These are phyloP conservation scores for Asparagopsis taxiformis DNA, from an alignment of 31 red algal genomes.

Conservation along the genomic window DNA sequence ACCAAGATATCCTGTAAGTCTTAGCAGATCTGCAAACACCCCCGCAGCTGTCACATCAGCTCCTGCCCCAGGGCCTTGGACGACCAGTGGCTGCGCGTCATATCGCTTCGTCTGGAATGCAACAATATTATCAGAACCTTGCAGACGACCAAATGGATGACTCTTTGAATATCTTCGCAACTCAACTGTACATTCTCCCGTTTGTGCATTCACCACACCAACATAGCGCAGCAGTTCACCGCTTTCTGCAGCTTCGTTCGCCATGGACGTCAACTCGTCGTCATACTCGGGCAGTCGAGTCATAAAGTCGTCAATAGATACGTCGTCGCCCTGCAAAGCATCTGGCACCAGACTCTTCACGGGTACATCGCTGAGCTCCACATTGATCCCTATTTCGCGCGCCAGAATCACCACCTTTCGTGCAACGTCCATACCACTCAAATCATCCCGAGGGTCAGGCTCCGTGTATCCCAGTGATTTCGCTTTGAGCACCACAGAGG, in stretches of 20 bases:
- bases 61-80: slow-evolving; percentile 93
- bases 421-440: slow-evolving; percentile 92
- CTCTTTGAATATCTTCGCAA: slow-evolving; percentile 61
- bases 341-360: slow-evolving; percentile 86
- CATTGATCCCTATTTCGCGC: slow-evolving; percentile 85
- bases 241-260: slow-evolving; percentile 56
- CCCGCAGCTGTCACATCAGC: slow-evolving; percentile 94
- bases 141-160: slow-evolving; percentile 88
- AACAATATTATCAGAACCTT: slow-evolving; percentile 95
- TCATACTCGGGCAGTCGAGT: slow-evolving; percentile 81
- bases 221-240: slow-evolving; percentile 88
- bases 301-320: slow-evolving; percentile 77
- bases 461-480: slow-evolving; percentile 90
- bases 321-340: slow-evolving; percentile 37
- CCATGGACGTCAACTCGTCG: slow-evolving; percentile 66
- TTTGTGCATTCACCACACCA: slow-evolving; percentile 74
- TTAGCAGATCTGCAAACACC: slow-evolving; percentile 91
- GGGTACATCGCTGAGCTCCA: slow-evolving; percentile 78
- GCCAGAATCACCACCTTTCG: slow-evolving; percentile 96
- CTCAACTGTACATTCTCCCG: slow-evolving; percentile 69
- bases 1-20: slow-evolving; percentile 85
- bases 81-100: slow-evolving; percentile 86
- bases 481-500: slow-evolving; percentile 66
- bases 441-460: slow-evolving; percentile 94
- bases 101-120: slow-evolving; percentile 89